Percentiles rank a stretch among this genome's conserved stretches.
These are phyloP conservation scores for Zangia roseola DNA, from an alignment of 768 basidiomycete genomes.

Conservation along the genomic window DNA sequence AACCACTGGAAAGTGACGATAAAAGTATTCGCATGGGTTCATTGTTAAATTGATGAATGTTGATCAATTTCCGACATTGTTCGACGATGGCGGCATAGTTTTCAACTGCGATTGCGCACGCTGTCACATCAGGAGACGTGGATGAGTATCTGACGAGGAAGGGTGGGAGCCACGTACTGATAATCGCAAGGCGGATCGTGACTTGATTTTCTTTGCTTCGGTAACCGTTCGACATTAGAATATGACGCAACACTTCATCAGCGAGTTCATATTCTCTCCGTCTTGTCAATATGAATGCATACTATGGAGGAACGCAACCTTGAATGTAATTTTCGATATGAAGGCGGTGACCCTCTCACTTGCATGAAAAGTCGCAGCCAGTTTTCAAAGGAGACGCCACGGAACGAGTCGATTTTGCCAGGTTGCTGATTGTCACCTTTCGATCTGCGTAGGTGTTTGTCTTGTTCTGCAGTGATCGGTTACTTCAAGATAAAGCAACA, in stretches of 20 bases:
- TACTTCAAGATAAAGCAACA: not conserved
- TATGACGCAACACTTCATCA: constrained; percentile 74
- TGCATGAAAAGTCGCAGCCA: constrained; percentile 88
- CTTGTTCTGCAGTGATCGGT: constrained; percentile 46
- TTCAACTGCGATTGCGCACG: constrained; percentile 64
- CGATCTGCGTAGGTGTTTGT: constrained; percentile 50
- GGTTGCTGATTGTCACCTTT: constrained; percentile 39
- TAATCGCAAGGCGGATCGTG: constrained; percentile 70
- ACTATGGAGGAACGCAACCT: constrained; percentile 43
- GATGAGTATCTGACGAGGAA: not conserved
- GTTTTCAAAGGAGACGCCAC: constrained; percentile 77
- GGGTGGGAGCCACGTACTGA: constrained; percentile 46
- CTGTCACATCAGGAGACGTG: constrained; percentile 39
- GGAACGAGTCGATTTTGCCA: constrained; percentile 63
- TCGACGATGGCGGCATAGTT: constrained; percentile 63
- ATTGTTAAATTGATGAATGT: constrained; percentile 79
- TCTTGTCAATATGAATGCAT: constrained; percentile 67
- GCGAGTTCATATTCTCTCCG: constrained; percentile 63
- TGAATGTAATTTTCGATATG: constrained; percentile 1
- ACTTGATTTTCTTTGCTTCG: constrained; percentile 60
- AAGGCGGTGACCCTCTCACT: constrained; percentile 42
- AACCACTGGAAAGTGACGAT: constrained; percentile 69
- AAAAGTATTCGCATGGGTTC: constrained; percentile 79
- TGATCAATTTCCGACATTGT: constrained; percentile 74
- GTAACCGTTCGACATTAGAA: constrained; percentile 73